Base-by-base conservation (phyloP, 2,329 filamentous ascomycete genomes). In the Thelonectria discophora region DNA sequence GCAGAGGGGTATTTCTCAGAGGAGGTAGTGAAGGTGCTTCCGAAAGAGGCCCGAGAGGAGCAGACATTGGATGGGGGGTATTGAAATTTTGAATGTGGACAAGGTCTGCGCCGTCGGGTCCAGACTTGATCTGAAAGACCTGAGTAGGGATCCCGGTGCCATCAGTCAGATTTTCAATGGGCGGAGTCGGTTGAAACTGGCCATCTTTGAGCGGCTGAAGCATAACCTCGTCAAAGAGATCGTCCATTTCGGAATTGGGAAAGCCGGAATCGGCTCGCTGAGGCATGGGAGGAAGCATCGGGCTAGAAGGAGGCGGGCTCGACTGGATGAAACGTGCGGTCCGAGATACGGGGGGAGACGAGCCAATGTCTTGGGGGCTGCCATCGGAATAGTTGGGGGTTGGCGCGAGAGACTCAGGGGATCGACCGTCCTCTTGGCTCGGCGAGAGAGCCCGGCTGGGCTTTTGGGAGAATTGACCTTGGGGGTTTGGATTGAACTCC, bases 351-450 rank as follows among this genome's bases (percentile, higher is more conserved):
- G 95, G 95, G 13, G 94, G 94, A 3, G 94, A 98, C 0, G 95
- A 98, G 1, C 91, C 91, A 69, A 98, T 92, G 55, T 92, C 91
- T 50, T 88, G 88, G 4, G 93, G 90, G 54, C 93, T 96, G 58
- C 90, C 82, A 54, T 82, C 85, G 55, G 86, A 84, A 40, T 80
- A 82, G 34, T 80, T 78, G 5, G 84, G 84, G 1, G 85, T 86
- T 13, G 79, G 81, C 0, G 77, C 83, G 37, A 79, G 68, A 12
- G 84, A 86, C 20, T 86, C 84, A 8, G 85, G 85, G 3, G 85
- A 87, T 7, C 81, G 81, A n/a, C 73, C 76, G 52, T 82, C 84
- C 50, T 86, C 83, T 60, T 81, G 80, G 51, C 75, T 77, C 5
- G 78, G 79, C 10, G 79, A 78, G 45, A 79, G 72, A 20, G 80